Evolutionary conservation across 345 rosid genomes (phyloP).

Genomic region (Citrus australasica): DNA sequence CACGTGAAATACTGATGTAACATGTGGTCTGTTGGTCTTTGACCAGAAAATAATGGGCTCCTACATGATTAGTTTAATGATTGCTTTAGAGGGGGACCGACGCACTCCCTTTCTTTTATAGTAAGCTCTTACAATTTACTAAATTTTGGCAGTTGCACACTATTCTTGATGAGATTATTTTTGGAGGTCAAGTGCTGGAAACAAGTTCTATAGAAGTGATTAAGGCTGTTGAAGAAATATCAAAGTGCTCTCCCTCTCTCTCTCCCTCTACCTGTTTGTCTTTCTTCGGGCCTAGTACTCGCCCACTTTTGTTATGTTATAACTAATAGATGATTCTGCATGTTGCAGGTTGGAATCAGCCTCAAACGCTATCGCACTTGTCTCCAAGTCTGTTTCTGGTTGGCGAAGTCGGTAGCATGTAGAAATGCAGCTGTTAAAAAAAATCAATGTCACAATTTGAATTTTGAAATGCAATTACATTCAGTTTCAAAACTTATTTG

Average conservation of each 20-base stretch:
- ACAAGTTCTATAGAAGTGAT: constrained; percentile 79
- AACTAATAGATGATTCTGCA: not conserved
- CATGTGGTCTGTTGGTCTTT: not conserved
- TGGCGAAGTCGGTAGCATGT: constrained; percentile 58
- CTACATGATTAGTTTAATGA: not conserved
- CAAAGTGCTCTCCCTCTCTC: constrained; percentile 44
- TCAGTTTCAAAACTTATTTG: not conserved
- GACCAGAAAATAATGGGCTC: not conserved
- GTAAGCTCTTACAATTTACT: not conserved
- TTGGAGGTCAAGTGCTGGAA: constrained; percentile 94
- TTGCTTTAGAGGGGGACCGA: not conserved
- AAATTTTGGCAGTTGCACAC: constrained; percentile 59
- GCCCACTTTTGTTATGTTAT: not conserved
- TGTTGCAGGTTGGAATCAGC: constrained; percentile 77
- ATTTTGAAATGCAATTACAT: not conserved
- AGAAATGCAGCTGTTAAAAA: not conserved
- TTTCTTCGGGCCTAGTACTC: too few species aligned
- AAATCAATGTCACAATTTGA: not conserved
- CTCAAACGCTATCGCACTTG: constrained; percentile 59
- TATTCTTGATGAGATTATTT: constrained; percentile 76
- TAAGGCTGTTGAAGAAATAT: constrained; percentile 83
- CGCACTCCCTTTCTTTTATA: not conserved
- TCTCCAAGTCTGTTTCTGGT: constrained; percentile 70
- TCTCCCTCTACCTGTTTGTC: not conserved
- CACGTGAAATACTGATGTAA: not conserved